Base-by-base conservation (phyloP, 2,329 filamentous ascomycete species). In the Diaporthe velutina region DNA sequence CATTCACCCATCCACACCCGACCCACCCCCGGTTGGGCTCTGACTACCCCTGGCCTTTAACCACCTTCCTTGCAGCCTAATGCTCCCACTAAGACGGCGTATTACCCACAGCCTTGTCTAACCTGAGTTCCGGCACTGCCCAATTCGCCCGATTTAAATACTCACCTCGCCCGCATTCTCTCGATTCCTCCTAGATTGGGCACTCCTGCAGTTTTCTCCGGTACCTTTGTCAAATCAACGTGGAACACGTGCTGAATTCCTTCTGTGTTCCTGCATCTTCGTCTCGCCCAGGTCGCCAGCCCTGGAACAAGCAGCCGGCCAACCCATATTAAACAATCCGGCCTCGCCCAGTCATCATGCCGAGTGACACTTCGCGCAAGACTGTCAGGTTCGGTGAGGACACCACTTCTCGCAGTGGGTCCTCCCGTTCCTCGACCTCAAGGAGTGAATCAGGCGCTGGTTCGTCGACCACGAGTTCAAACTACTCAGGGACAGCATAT, bases 391-490 rank as follows among this genome's bases (percentile, higher is more conserved):
- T 82, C 77, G 78, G 80, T 61, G 73, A 79, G 68, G 77, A 79
- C 66, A 81, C 80, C 66, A 80, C 80, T 48, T 79, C 80, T 70
- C 74, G 77, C 74, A 77, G 79, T 70, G 80, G 78, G 77, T 74
- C 73, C 42, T 79, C 78, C 64, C 76, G 76, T 40, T 78, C 78
- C 76, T 80, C 81, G 64, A 77, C 80, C 61, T 79, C 80, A 48
- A 78, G 79, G 58, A 82, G 80, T 77, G 82, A 83, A 74, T 83
- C 81, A 15, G 82, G 80, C 50, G 77, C 80, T 67, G 81, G 80
- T 77, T 82, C 81, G 73, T 79, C 80, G 73, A 83, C 80, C 77
- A 81, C 81, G 75, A 79, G 79, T 64, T 80, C 80, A 70, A 80
- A 78, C 76, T 78, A 78, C 58, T 70, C 73, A 22, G 73, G 68